Conservation (phyloP, 208 protist genomes). For the Herpetomonas samuelpessoai region DNA sequence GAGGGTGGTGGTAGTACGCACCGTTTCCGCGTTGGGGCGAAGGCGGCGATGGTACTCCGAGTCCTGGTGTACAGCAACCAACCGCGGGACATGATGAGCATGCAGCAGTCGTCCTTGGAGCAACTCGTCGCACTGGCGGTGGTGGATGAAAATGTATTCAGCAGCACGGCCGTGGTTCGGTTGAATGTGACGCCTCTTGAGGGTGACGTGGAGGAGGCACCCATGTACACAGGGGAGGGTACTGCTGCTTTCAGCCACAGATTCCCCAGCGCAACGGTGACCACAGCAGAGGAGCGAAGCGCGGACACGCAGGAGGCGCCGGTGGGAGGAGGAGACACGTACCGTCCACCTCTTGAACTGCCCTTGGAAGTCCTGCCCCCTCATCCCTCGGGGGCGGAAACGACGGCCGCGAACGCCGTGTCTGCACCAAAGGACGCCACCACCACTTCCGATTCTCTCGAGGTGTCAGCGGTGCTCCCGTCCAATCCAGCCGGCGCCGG, state of each 20-base stretch:
- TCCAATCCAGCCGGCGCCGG: background rate
- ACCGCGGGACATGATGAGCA: slow-evolving; percentile 3
- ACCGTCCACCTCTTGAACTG: too few relatives aligned
- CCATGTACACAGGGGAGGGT: background rate
- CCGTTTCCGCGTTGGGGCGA: slow-evolving; percentile 18
- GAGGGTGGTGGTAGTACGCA: slow-evolving; percentile 12
- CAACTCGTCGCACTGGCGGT: slow-evolving; percentile 59
- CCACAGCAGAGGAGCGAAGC: background rate
- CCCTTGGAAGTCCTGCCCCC: background rate
- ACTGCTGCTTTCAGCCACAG: too few relatives aligned
- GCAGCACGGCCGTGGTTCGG: slow-evolving; percentile 51
- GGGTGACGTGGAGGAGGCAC: slow-evolving; percentile 7
- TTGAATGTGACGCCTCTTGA: slow-evolving; percentile 32
- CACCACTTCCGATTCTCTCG: background rate
- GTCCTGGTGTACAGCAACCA: slow-evolving; percentile 6
- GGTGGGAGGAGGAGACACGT: too few relatives aligned
- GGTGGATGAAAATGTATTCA: slow-evolving; percentile 73
- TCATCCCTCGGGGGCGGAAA: background rate
- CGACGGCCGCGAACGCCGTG: background rate
- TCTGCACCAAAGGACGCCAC: background rate
- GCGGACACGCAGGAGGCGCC: too few relatives aligned
- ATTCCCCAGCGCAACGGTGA: background rate
- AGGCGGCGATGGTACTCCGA: slow-evolving; percentile 21
- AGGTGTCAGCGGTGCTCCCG: background rate
- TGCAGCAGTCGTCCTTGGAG: slow-evolving; percentile 54